Percentiles rank a stretch among this genome's conserved stretches.
These are phyloP conservation scores for Metschnikowia peoriensis DNA, from an alignment of 805 yeast genomes.

Conservation along the genomic window DNA sequence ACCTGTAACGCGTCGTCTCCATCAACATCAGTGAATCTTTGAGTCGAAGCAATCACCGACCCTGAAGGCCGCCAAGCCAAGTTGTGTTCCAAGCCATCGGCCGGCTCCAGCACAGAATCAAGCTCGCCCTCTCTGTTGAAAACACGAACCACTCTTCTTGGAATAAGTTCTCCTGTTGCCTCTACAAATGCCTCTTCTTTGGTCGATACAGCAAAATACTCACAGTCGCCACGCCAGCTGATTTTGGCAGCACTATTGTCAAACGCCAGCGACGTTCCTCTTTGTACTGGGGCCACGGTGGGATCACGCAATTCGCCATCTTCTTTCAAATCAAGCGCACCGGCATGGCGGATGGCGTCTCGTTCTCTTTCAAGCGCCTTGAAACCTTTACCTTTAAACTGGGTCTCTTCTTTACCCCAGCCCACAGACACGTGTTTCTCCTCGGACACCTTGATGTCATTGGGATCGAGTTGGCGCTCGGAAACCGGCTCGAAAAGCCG, in stretches of 20 bases:
- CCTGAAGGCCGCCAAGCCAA: constrained; percentile 93
- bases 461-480: constrained; percentile 56
- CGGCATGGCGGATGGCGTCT: constrained; percentile 57
- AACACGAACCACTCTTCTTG: constrained; percentile 78
- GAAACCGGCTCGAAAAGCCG: constrained; percentile 76
- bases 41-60: constrained; percentile 77
- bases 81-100: constrained; percentile 71
- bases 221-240: constrained; percentile 97
- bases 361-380: constrained; percentile 68
- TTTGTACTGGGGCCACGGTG: constrained; percentile 72
- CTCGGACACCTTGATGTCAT: constrained; percentile 56
- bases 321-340: constrained; percentile 58
- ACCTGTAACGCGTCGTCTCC: constrained; percentile 49
- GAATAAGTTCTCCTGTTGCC: constrained; percentile 34
- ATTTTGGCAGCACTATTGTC: constrained; percentile 53
- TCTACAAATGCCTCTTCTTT: constrained; percentile 51
- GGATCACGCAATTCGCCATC: constrained; percentile 73
- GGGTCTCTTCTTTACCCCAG: constrained; percentile 98
- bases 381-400: constrained; percentile 91
- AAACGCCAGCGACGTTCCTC: constrained; percentile 56
- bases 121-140: constrained; percentile 76
- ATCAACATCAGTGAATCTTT: constrained; percentile 56
- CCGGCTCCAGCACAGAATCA: constrained; percentile 85
- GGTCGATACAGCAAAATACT: constrained; percentile 67
- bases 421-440: constrained; percentile 93